These are phyloP conservation scores for Aspergillus pseudoviridinutans DNA, from an alignment of 2,329 filamentous ascomycete species.

Conservation along the genomic window DNA sequence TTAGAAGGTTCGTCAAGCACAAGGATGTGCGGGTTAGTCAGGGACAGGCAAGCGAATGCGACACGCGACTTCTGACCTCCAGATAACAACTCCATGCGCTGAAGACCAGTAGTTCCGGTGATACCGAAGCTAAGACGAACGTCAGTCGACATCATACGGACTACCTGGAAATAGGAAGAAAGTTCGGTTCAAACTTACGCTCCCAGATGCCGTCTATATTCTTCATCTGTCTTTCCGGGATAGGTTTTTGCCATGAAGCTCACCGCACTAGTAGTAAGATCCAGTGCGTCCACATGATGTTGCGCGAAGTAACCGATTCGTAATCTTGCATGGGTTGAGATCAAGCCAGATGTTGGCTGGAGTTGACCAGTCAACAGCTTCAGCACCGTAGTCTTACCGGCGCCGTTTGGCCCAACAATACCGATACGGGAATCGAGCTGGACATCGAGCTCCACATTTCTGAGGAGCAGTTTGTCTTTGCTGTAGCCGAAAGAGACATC, in stretches of 20 bases:
- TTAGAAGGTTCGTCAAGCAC: slow-evolving; percentile 98
- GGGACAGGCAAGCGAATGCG: slow-evolving; percentile 90
- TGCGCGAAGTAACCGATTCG: slow-evolving; percentile 96
- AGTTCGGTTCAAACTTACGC: slow-evolving; percentile 58
- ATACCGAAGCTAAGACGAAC: slow-evolving; percentile 52
- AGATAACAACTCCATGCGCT: slow-evolving; percentile 91
- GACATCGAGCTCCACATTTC: slow-evolving; percentile 88
- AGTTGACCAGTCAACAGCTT: slow-evolving; percentile 94
- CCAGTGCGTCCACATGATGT: slow-evolving; percentile 94
- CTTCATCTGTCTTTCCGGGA: slow-evolving; percentile 87
- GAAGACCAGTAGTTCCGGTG: slow-evolving; percentile 91
- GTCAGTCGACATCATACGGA: neutral
- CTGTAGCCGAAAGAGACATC: slow-evolving; percentile 87
- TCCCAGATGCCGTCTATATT: slow-evolving; percentile 91
- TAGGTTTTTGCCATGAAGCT: slow-evolving; percentile 94
- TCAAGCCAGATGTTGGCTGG: slow-evolving; percentile 69
- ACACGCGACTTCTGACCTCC: slow-evolving; percentile 98
- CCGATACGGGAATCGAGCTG: slow-evolving; percentile 97
- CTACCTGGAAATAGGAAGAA: neutral
- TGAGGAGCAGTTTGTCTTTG: slow-evolving; percentile 72
- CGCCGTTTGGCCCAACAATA: slow-evolving; percentile 98
- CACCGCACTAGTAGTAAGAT: slow-evolving; percentile 83
- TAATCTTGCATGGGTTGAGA: slow-evolving; percentile 82
- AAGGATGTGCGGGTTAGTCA: slow-evolving; percentile 93
- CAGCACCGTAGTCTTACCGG: slow-evolving; percentile 96